Base-by-base conservation (phyloP, 2,329 filamentous ascomycete genomes). In the Epichloe gansuensis region DNA sequence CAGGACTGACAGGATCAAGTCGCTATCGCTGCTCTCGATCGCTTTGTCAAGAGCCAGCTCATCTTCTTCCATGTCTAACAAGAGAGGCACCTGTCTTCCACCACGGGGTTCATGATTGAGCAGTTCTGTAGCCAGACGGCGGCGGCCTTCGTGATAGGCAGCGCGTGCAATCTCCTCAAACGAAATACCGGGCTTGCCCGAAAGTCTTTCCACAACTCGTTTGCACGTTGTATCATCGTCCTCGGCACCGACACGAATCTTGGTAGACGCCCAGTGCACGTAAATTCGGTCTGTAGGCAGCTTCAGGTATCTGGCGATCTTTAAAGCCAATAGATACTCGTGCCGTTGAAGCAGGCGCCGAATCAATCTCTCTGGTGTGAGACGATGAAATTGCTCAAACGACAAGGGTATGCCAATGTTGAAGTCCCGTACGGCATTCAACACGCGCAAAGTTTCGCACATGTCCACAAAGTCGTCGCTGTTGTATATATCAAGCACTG, bases 401-500 rank as follows among this genome's bases (percentile, higher is more conserved):
- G 90, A 95, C 4, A 98, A 67, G 0, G 91, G 89, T 23, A 98
- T 73, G 2, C 93, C 93, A 50, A 97, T 79, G 61, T 94, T 87
- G 64, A 93, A 97, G 66, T 87, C 94, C 49, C 93, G 83, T 12
- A 91, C 86, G 6, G 91, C 91, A 61, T 96, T 97, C 47, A 98
- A 75, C 0, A 98, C 90, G 15, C 93, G 84, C 15, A 98, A 71
- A 1, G 85, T 93, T 67, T 98, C 91, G 59, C 89, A 95, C 84
- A 96, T 97, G 56, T 97, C 91, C 51, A 98, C 93, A 68, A 97
- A 98, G 58, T 98, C 91, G 63, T 98, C 93, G 63, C 90, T 96
- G 67, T 93, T 96, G 70, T 97, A 98, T 12, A 97, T 82, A 61
- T 97, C 93, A 3, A 98, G 77, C 0, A 97, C 93, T 0, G 93